Conservation (phyloP, 768 basidiomycete genomes). For the Exidia glandulosa region DNA sequence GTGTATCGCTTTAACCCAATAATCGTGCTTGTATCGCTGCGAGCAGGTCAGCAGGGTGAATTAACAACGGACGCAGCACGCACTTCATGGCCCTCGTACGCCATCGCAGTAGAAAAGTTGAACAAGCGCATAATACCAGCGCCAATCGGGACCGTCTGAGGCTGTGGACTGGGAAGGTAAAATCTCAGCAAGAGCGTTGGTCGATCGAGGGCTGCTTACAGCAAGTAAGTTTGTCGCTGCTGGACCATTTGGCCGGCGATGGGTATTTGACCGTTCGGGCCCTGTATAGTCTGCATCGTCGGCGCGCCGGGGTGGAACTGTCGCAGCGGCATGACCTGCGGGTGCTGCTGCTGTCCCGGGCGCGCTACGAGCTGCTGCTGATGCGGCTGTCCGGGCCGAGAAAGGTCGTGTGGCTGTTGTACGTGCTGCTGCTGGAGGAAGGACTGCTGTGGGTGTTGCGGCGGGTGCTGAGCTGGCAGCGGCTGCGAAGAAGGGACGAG, state of each 20-base stretch:
- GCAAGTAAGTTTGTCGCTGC: too few relatives aligned
- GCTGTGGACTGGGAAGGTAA: not conserved
- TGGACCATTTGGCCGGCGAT: too few relatives aligned
- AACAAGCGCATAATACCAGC: slow-evolving; percentile 55
- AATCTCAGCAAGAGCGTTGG: too few relatives aligned
- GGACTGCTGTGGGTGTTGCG: slow-evolving; percentile 16
- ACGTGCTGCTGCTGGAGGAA: slow-evolving; percentile 1
- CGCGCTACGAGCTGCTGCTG: not conserved
- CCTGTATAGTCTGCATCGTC: too few relatives aligned
- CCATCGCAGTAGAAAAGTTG: slow-evolving; percentile 58
- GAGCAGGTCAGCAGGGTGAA: not conserved
- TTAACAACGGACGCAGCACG: slow-evolving; percentile 12
- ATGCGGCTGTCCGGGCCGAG: not conserved
- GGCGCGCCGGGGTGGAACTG: too few relatives aligned
- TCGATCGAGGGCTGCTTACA: too few relatives aligned
- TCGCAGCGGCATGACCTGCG: slow-evolving; percentile 6
- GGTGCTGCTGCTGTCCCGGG: not conserved
- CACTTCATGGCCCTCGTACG: slow-evolving; percentile 39
- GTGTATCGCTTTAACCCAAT: slow-evolving; percentile 54
- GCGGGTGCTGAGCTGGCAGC: too few relatives aligned
- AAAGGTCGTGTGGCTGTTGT: not conserved
- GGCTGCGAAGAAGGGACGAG: slow-evolving; percentile 10
- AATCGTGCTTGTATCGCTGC: slow-evolving; percentile 17
- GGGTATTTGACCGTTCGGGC: too few relatives aligned
- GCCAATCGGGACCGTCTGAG: slow-evolving; percentile 22